Base-by-base conservation (phyloP, 139 green algal genomes). In the Ostreobium quekettii region DNA sequence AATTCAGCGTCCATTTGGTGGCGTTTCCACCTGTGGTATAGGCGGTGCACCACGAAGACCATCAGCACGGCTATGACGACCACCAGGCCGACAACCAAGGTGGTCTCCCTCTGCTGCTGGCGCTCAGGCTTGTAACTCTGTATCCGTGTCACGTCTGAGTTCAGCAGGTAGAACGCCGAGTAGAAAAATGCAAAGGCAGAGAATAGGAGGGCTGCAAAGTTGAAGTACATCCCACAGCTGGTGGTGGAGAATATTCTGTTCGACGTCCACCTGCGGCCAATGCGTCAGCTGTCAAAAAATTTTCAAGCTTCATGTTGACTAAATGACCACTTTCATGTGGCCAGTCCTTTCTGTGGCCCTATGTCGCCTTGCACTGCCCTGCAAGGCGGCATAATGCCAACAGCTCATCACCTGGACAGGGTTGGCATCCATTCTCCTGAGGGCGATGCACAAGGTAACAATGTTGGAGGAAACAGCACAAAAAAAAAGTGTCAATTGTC, bases 161-260 rank as follows among this genome's bases (percentile, higher is more conserved):
- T 26, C 11, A 53, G 19, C 42, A 53, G 11, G 15, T 11, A 26
- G 42, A 26, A 53, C 11, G 42, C 19, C 15, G 42, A 11, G 42
- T 53, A 53, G 19, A 53, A 53, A 53, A 53, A 53, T 53, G 42
- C 42, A 53, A 53, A 53, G 42, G 42, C 42, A 53, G 42, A 53
- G 19, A 53, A 53, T 26, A 19, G 19, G 15, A 53, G 42, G 19
- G 42, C 42, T 26, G 42, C 42, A 53, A 53, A 11, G 42, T 53
- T 53, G 42, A 53, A 53, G 19, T 53, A 53, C 42, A 53, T 26
- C 42, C 15, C 19, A 11, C 11, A 26, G 42, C 15, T 26, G 42
- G 42, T 53, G 42, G 42, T 26, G 19, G 42, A 53, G 19, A 53
- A 53, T 53, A 53, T 53, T 19, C 42, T 11, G 11, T 53, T 11